Evolutionary conservation across 441 rosid genomes (phyloP), one percentile per base, ranked within the genome.

Genomic region (Dalechampia spathulata): DNA sequence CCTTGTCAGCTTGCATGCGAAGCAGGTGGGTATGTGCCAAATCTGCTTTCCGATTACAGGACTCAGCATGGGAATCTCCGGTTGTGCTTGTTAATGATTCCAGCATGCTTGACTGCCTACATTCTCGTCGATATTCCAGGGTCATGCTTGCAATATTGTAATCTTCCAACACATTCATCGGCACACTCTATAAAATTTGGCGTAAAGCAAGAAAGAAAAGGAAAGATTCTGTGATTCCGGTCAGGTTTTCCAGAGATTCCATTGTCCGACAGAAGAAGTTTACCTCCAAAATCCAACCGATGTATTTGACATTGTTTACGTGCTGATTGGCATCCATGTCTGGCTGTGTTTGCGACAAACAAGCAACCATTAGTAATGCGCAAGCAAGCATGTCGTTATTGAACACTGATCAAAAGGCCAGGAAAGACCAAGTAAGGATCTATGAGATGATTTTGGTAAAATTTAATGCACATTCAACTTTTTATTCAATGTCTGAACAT

Each of bases 261-360:
- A n/a, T n/a, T n/a, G n/a, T n/a, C n/a, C n/a, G n/a, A n/a, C 2
- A 38, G 6, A 38, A 2, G 14, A 38, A 41, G 12, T n/a, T 30
- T 73, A 80, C 85, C 85, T 80, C 85, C 48, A 75, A 60, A 44
- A 80, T 75, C 81, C 77, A 80, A 26, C 83, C 86, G 5, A 80
- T 75, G 77, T 77, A 80, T 52, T 80, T 77, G 9, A 80, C 82
- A 52, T 77, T 80, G 57, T 80, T 77, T 44, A 80, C 80, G 10
- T 80, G 85, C 57, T 77, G 85, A 60, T 80, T 77, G 52, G 80
- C 82, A 62, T 80, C 82, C 77, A 80, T 75, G 64, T 80, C 85
- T 19, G 85, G 80, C 82, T 80, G 78, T 30, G 50, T 57, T 13
- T 5, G 42, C 10, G 23, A 7, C n/a, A 27, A 22, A 55, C 6